Conservation (phyloP, 176 grass and related monocot genomes). For the Cymbopogon citratus region DNA sequence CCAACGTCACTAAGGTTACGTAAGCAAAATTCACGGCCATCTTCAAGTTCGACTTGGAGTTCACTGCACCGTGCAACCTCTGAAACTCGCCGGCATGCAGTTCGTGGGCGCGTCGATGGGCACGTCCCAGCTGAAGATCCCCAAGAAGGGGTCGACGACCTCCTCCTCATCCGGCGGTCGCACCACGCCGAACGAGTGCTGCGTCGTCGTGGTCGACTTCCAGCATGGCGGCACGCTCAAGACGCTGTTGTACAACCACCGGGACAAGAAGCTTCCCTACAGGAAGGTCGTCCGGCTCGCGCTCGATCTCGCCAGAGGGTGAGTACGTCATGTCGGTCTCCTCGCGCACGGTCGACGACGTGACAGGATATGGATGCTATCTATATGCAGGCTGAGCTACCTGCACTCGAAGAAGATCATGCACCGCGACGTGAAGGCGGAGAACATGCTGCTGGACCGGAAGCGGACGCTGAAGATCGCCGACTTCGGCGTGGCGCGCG, state of each 20-base stretch:
- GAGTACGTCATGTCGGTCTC: neutral
- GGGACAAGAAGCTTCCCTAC: constrained; percentile 53
- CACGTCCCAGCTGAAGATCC: constrained; percentile 66
- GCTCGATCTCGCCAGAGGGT: constrained; percentile 72
- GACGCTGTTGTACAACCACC: constrained; percentile 62
- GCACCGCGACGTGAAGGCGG: constrained; percentile 88
- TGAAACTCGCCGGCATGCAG: constrained; percentile 19
- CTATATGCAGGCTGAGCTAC: constrained; percentile 61
- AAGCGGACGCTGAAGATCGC: constrained; percentile 72
- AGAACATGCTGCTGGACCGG: constrained; percentile 84
- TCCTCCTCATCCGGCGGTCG: neutral
- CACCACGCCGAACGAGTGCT: constrained; percentile 32
- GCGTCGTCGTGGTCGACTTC: constrained; percentile 75
- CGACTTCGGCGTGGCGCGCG: constrained; percentile 83
- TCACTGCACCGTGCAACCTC: neutral
- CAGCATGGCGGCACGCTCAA: constrained; percentile 71
- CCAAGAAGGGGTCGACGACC: constrained; percentile 19
- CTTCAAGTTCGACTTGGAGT: neutral
- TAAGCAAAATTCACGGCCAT: neutral
- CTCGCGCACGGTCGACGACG: too few species aligned
- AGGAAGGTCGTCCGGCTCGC: constrained; percentile 58
- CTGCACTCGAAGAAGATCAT: constrained; percentile 74
- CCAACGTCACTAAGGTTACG: constrained; percentile 77
- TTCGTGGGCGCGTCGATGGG: constrained; percentile 88
- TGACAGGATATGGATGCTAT: neutral